These are phyloP conservation scores for Sphagnurus paluster DNA, from an alignment of 1,284 basidiomycete species.

Conservation along the genomic window DNA sequence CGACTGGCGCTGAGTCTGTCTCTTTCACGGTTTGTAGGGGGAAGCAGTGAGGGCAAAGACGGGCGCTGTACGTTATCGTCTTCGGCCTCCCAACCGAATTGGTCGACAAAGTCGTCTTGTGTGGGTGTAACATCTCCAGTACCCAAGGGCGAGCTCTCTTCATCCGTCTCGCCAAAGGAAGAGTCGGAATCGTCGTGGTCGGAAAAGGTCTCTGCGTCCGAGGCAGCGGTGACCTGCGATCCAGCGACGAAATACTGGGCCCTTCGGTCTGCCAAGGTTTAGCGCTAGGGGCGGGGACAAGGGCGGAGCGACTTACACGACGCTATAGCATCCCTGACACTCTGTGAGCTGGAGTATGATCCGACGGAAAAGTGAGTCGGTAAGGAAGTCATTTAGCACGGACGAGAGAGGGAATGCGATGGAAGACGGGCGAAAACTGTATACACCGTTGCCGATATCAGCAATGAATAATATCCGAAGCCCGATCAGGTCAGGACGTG, in stretches of 20 bases:
- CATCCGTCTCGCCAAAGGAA: neutral
- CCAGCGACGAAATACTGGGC: constrained; percentile 62
- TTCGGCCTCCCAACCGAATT: constrained; percentile 35
- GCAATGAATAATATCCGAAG: too few relatives aligned
- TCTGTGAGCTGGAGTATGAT: constrained; percentile 51
- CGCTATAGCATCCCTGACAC: constrained; percentile 49
- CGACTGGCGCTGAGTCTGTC: neutral
- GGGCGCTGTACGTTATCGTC: constrained; percentile 21
- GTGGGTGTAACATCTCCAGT: constrained; percentile 26
- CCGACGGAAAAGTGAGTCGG: constrained; percentile 48
- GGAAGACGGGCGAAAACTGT: too few relatives aligned
- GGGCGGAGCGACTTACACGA: constrained; percentile 27
- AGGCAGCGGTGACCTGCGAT: constrained; percentile 51
- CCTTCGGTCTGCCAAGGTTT: constrained; percentile 25
- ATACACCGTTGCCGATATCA: too few relatives aligned
- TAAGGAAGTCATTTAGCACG: constrained; percentile 38
- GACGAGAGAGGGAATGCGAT: too few relatives aligned
- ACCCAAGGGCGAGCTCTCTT: neutral
- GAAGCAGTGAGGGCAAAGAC: constrained; percentile 3
- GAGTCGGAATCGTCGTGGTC: constrained; percentile 35
- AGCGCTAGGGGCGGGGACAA: neutral
- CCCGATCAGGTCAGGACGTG: too few relatives aligned
- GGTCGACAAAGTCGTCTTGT: constrained; percentile 21
- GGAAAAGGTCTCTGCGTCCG: constrained; percentile 31
- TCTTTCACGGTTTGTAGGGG: neutral